Percentiles rank a stretch among this genome's conserved stretches.
phyloP scores from a whole-genome alignment of 352 stramenopile genomes.

The Phytophthora nicotianae region DNA sequence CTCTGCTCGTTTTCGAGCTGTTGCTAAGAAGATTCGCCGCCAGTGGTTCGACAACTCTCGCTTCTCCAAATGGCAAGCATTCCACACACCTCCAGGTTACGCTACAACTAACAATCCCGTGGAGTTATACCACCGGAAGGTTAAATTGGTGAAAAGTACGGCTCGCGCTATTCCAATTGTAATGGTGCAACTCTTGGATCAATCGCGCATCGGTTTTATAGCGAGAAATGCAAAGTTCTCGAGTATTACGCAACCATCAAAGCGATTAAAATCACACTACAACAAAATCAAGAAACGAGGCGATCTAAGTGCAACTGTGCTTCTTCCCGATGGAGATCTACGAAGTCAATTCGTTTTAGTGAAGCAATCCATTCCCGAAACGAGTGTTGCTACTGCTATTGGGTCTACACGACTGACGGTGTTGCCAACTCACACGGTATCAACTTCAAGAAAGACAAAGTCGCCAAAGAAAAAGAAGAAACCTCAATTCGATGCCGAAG shows the following conservation, averaged over 20 bases:
- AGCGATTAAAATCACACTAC: neutral
- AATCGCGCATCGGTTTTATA: neutral
- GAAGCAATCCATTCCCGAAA: neutral
- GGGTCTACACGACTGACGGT: too few species aligned
- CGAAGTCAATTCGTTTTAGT: neutral
- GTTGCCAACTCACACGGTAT: too few species aligned
- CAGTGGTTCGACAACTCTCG: neutral
- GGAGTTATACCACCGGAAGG: neutral
- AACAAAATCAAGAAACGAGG: neutral
- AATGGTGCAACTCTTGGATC: neutral
- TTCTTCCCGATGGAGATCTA: neutral
- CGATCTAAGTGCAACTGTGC: neutral
- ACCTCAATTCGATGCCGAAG: neutral
- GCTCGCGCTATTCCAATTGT: neutral
- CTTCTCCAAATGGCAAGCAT: neutral
- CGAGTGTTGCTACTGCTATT: neutral
- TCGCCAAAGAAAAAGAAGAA: neutral
- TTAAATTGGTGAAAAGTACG: neutral
- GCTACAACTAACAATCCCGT: neutral
- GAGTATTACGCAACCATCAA: neutral
- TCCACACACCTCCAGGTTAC: neutral
- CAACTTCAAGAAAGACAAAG: too few species aligned
- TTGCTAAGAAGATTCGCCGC: too few species aligned
- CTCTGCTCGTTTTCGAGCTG: too few species aligned
- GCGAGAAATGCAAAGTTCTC: neutral